A percentile compares a stretch with the other conserved stretches of the same genome.
These are phyloP conservation scores for Phialophora tarda DNA, from an alignment of 2,329 filamentous ascomycete genomes.

Conservation along the genomic window DNA sequence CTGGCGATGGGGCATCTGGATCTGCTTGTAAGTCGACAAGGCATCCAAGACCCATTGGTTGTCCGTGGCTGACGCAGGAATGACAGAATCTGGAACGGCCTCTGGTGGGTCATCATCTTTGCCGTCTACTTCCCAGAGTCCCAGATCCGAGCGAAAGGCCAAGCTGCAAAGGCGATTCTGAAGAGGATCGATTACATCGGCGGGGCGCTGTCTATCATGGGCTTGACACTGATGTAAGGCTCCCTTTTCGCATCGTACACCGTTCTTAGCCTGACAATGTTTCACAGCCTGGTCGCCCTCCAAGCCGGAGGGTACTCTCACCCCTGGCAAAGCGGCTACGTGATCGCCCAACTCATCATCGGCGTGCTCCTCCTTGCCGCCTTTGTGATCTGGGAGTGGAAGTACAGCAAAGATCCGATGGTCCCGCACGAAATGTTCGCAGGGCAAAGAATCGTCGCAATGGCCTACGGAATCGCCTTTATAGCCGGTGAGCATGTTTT, in stretches of 20 bases:
- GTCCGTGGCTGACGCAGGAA: background rate
- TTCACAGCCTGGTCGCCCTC: conserved; percentile 30
- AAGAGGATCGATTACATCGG: conserved; percentile 33
- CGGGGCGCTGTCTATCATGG: conserved; percentile 29
- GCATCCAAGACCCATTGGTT: background rate
- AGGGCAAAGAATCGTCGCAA: conserved; percentile 32
- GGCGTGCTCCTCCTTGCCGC: conserved; percentile 25
- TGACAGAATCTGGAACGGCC: conserved; percentile 28
- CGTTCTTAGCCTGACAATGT: background rate
- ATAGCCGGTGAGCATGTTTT: conserved; percentile 23
- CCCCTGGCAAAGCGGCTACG: conserved; percentile 32
- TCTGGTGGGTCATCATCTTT: conserved; percentile 24
- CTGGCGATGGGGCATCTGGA: conserved; percentile 36
- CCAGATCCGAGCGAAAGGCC: conserved; percentile 28
- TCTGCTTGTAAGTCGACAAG: conserved; percentile 27
- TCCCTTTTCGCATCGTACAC: background rate
- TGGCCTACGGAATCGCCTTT: conserved; percentile 34
- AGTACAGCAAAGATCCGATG: conserved; percentile 33
- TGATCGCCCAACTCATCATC: conserved; percentile 29
- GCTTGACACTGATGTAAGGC: conserved; percentile 31
- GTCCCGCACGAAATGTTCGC: conserved; percentile 35
- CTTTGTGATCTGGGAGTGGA: conserved; percentile 31
- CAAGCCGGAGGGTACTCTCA: conserved; percentile 36
- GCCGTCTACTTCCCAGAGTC: conserved; percentile 31
- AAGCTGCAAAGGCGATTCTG: conserved; percentile 19